These are phyloP conservation scores for Boletus fagicola DNA, from an alignment of 768 basidiomycete genomes.

Conservation along the genomic window DNA sequence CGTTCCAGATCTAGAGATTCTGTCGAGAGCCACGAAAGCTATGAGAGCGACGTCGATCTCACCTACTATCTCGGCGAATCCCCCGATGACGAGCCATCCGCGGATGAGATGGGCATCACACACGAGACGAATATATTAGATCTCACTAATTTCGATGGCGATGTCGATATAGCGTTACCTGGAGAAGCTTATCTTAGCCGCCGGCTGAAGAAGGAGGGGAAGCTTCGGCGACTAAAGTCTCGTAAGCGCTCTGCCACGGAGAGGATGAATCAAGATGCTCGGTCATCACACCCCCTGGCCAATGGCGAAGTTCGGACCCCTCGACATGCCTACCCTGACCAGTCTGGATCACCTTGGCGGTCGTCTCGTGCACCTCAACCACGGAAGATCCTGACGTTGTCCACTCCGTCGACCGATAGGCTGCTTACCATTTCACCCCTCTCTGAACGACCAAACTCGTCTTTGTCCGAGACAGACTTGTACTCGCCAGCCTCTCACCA, in stretches of 20 bases:
- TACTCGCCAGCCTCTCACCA: slow-evolving; percentile 9
- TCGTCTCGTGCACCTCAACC: neutral
- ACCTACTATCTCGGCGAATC: slow-evolving; percentile 41
- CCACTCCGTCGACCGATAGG: slow-evolving; percentile 22
- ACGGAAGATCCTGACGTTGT: slow-evolving; percentile 1
- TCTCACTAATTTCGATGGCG: slow-evolving; percentile 77
- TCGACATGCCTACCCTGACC: neutral
- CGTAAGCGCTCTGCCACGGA: slow-evolving; percentile 25
- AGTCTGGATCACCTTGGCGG: neutral
- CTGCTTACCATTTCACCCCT: slow-evolving; percentile 21
- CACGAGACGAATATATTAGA: slow-evolving; percentile 57
- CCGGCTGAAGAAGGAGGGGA: slow-evolving; percentile 59
- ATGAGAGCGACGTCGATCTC: slow-evolving; percentile 40
- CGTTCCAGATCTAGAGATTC: slow-evolving; percentile 26
- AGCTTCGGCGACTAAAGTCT: slow-evolving; percentile 49
- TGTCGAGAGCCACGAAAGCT: slow-evolving; percentile 31
- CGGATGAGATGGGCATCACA: slow-evolving; percentile 34
- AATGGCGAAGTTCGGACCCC: neutral
- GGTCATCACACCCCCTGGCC: neutral
- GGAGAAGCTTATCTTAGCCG: slow-evolving; percentile 55
- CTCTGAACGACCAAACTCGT: slow-evolving; percentile 15
- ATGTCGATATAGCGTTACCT: slow-evolving; percentile 55
- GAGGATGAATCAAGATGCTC: slow-evolving; percentile 15
- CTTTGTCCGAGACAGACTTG: slow-evolving; percentile 14
- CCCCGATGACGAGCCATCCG: slow-evolving; percentile 29